phyloP scores from a whole-genome alignment of 345 rosid species.

The Laguncularia racemosa region DNA sequence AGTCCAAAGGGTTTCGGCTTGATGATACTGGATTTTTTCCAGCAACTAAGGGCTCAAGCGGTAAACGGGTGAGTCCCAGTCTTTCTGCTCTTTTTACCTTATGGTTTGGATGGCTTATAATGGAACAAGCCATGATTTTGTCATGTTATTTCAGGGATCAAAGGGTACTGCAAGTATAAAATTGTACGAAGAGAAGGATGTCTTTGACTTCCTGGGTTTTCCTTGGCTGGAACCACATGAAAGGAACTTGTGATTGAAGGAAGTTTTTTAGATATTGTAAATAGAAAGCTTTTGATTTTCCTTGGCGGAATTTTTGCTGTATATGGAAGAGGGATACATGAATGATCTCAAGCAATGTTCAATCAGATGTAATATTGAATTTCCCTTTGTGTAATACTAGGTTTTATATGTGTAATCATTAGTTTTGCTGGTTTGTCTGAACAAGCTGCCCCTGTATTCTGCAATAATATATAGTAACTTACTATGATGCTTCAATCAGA shows the following conservation, averaged over 20 bases:
- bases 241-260: constrained; percentile 53
- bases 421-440: too few relatives aligned
- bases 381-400: too few relatives aligned
- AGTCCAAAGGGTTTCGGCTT: constrained; percentile 77
- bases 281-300: neutral
- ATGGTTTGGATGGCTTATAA: too few relatives aligned
- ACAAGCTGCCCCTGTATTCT: too few relatives aligned
- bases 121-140: neutral
- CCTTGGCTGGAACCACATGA: constrained; percentile 79
- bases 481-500: too few relatives aligned
- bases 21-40: constrained; percentile 92
- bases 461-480: too few relatives aligned
- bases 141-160: constrained; percentile 43
- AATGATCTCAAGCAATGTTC: too few relatives aligned
- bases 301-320: neutral
- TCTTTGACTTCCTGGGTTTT: constrained; percentile 76
- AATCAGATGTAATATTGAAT: too few relatives aligned
- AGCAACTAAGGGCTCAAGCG: constrained; percentile 67
- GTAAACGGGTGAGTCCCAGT: constrained; percentile 49
- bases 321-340: neutral
- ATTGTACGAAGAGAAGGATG: constrained; percentile 60
- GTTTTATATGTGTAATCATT: too few relatives aligned
- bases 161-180: constrained; percentile 57
- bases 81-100: neutral
- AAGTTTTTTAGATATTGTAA: constrained; percentile 1